Percentiles rank a stretch among this genome's conserved stretches.
Evolutionary conservation across 202 grass and related monocot species (phyloP).

Genomic region (Schoenoplectus triqueter): DNA sequence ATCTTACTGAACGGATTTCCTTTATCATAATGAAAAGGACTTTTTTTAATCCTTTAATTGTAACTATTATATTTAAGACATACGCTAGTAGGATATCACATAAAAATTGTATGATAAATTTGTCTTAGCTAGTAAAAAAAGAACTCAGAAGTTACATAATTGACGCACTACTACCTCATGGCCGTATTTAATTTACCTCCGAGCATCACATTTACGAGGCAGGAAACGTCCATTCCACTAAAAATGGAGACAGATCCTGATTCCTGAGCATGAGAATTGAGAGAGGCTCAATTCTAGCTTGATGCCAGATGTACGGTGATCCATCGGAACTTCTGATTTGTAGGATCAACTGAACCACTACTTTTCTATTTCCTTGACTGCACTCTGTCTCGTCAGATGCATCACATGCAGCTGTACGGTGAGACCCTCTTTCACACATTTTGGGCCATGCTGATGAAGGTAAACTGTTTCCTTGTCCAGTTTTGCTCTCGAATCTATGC

Average conservation of each 20-base stretch:
- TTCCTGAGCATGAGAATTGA: neutral
- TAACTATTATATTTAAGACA: neutral
- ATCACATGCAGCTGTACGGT: constrained; percentile 28
- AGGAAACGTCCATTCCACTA: neutral
- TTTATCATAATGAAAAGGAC: too few species aligned
- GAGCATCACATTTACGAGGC: neutral
- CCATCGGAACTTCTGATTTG: neutral
- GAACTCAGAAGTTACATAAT: too few species aligned
- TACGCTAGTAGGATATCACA: neutral
- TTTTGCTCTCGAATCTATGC: too few species aligned
- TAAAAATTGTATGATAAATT: too few species aligned
- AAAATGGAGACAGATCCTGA: neutral
- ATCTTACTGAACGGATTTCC: too few species aligned
- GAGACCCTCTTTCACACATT: neutral
- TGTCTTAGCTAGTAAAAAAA: too few species aligned
- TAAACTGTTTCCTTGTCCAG: neutral
- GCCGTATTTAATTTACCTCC: too few species aligned
- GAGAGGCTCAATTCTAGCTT: neutral
- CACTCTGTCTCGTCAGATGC: neutral
- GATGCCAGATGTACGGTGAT: neutral
- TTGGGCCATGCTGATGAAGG: constrained; percentile 10
- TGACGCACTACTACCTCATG: too few species aligned
- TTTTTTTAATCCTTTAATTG: too few species aligned
- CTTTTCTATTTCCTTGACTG: constrained; percentile 17
- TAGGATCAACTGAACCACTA: neutral